Conservation (phyloP, 139 green algal species). For the Chlorella sp. region DNA sequence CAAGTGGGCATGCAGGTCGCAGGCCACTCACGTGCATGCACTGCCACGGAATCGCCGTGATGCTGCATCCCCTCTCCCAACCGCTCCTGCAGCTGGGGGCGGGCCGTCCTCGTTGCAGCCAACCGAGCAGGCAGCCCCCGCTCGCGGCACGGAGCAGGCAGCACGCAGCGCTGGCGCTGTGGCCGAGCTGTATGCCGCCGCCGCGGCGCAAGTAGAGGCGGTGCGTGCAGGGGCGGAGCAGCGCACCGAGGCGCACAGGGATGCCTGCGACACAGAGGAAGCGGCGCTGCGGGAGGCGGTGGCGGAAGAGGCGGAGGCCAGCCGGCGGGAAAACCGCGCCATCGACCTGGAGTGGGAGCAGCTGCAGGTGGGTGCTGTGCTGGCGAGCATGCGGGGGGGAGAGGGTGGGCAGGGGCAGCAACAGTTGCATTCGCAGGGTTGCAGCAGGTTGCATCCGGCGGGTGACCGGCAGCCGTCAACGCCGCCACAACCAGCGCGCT, state of each 20-base stretch:
- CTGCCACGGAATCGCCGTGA: too few species aligned
- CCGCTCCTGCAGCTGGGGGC: background rate
- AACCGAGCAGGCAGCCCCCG: background rate
- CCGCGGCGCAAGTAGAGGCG: background rate
- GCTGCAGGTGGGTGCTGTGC: background rate
- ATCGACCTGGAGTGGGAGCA: conserved; percentile 36
- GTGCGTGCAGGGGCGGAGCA: background rate
- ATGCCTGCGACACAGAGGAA: conserved; percentile 1
- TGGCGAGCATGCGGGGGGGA: too few species aligned
- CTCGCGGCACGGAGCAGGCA: conserved; percentile 10
- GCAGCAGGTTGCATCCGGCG: too few species aligned
- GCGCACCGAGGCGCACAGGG: background rate
- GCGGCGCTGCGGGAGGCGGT: conserved; percentile 18
- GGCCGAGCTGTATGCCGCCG: background rate
- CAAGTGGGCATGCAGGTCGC: background rate
- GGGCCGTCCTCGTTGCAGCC: background rate
- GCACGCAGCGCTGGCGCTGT: background rate
- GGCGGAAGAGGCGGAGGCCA: conserved; percentile 10
- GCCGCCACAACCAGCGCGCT: too few species aligned
- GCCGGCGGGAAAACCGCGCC: conserved; percentile 6
- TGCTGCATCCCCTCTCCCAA: too few species aligned
- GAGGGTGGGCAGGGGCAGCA: background rate
- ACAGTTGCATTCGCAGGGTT: background rate
- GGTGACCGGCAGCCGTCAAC: too few species aligned
- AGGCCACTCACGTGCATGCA: too few species aligned